Base-by-base conservation (phyloP, 1,139 yeast genomes). In the Diutina scorzettiae region DNA sequence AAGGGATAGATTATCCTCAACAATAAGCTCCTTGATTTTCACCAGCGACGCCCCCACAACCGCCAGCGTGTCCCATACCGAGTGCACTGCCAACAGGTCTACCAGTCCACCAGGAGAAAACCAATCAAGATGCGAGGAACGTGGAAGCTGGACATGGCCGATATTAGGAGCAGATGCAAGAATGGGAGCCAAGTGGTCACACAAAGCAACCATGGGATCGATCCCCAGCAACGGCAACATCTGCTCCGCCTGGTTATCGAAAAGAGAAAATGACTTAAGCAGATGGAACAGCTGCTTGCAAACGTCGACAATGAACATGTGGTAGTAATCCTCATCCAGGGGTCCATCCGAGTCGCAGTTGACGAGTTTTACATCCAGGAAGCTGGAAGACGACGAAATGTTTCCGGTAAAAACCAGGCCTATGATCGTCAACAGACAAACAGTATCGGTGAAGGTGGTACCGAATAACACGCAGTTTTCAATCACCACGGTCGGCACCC, bases 301-400 rank as follows among this genome's bases (percentile, higher is more conserved):
- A n/a, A 34, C 24, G n/a, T 34, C 39, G 14, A 23, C 17, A 11
- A 34, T 23, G 11, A 34, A 34, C 20, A 23, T 18, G 11, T 20
- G 39, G 20, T 23, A 23, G 11, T 34, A 34, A 23, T 21, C 39
- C n/a, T 6, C 28, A n/a, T 20, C 27, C 3, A 23, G 28, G 19
- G 39, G 39, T 4, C 28, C 39, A 23, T 34, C 39, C n/a, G n/a
- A 9, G 17, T 34, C 39, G 24, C 39, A 34, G 14, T 34, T 23
- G 9, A 14, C 16, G 2, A 34, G 9, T 3, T 6, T 8, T 23
- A 34, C 25, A 4, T n/a, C 16, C 16, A 7, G 19, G 4, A 34
- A 17, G 5, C 17, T 12, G 18, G 23, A 7, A 3, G 39, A 28
- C 2, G 39, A 18, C 2, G 16, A 23, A 8, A 16, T 34, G 20